Base-by-base conservation (phyloP, 2,329 filamentous ascomycete species). In the Fusarium citri region DNA sequence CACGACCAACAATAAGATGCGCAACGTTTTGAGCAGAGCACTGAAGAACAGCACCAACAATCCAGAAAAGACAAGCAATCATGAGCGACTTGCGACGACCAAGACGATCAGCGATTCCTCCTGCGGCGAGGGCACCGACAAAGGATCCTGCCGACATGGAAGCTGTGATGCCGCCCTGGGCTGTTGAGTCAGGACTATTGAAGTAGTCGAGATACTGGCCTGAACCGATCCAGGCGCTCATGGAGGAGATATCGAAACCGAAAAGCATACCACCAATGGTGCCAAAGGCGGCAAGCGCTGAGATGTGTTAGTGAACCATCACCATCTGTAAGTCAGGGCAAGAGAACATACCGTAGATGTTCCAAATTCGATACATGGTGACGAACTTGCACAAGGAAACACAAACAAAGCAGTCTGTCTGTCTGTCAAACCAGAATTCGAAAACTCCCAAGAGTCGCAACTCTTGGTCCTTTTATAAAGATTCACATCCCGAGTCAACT, bases 21-120 rank as follows among this genome's bases (percentile, higher is more conserved):
- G 80, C 83, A 41, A 91, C 78, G 57, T 89, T 87, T 72, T 87
- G 85, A 3, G 87, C 83, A 11, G 88, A 85, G 62, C 85, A 86
- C 65, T 88, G 85, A 50, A 92, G 83, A 47, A 86, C 83, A 30
- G 87, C 88, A 28, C 90, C 90, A 47, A 89, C 83, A 57, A 85
- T 81, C 82, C 84, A 86, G 80, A 80, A 85, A 28, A 82, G 23
- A 61, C 80, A 84, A 26, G 80, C 82, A 53, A 85, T 80, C 77
- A 83, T 79, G 57, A 86, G 78, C 43, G 82, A 78, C 49, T 83
- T 80, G 15, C 82, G 80, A 11, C 83, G 83, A 25, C 83, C 83
- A 46, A 79, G 78, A 43, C 78, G 79, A 71, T 86, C 84, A 14
- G 83, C 84, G 25, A 86, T 72, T n/a, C 78, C 78, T 11, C 84